phyloP scores from a whole-genome alignment of 352 stramenopile genomes.

The Albugo laibachii region DNA sequence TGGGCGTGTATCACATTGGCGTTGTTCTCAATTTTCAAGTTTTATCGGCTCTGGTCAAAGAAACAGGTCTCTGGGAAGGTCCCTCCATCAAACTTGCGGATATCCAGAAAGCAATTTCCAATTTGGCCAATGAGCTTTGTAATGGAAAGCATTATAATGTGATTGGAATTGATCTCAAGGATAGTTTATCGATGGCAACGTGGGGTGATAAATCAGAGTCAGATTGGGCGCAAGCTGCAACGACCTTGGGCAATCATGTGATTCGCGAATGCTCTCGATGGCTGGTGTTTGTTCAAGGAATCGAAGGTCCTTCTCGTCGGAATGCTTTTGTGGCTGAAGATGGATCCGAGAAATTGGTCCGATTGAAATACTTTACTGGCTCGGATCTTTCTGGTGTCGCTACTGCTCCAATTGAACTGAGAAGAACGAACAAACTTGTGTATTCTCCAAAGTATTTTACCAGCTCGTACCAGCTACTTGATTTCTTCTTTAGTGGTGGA shows the following conservation, averaged over 20 bases:
- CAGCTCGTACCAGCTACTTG: conserved; percentile 30
- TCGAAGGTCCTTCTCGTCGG: conserved; percentile 49
- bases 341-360: conserved; percentile 19
- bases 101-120: conserved; percentile 64
- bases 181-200: conserved; percentile 34
- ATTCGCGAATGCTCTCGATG: conserved; percentile 44
- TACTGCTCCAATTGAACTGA: conserved; percentile 28
- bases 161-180: conserved; percentile 71
- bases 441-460: conserved; percentile 65
- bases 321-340: conserved; percentile 18
- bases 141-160: conserved; percentile 72
- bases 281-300: conserved; percentile 53
- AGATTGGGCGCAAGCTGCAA: conserved; percentile 49
- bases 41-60: conserved; percentile 24
- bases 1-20: conserved; percentile 54
- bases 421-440: conserved; percentile 46
- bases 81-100: conserved; percentile 46
- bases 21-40: conserved; percentile 70
- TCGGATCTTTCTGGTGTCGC: conserved; percentile 37
- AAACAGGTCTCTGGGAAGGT: conserved; percentile 50
- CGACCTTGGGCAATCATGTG: conserved; percentile 42
- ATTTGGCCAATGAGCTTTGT: conserved; percentile 41
- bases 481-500: conserved; percentile 51
- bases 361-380: conserved; percentile 43
- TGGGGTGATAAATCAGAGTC: conserved; percentile 64